phyloP scores from a whole-genome alignment of 1,284 basidiomycete genomes.

The Phenoliferia sp. region DNA sequence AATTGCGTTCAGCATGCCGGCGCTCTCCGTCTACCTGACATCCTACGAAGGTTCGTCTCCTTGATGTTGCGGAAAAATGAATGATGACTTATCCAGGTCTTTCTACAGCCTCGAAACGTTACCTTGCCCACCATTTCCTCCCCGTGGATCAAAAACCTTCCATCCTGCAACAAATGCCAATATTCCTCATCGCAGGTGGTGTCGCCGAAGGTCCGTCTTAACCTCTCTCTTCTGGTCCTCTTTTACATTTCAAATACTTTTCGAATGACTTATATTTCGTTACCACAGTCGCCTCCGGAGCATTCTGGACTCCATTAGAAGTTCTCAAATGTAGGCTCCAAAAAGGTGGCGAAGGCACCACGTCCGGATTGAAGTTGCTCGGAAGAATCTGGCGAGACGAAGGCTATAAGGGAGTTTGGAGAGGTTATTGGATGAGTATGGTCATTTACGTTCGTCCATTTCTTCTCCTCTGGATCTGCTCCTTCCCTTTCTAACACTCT shows the following conservation, averaged over 20 bases:
- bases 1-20: constrained; percentile 34
- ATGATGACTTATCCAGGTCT: neutral
- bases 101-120: constrained; percentile 24
- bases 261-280: too few species aligned
- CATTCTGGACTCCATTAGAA: constrained; percentile 36
- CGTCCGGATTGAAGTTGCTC: constrained; percentile 24
- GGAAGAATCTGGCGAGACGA: constrained; percentile 33
- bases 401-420: constrained; percentile 26
- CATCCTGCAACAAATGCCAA: constrained; percentile 31
- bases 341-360: constrained; percentile 32
- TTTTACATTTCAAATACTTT: neutral
- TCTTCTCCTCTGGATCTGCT: too few species aligned
- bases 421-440: constrained; percentile 24
- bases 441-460: constrained; percentile 8
- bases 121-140: constrained; percentile 19
- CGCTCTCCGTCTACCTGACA: constrained; percentile 31
- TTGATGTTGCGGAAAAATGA: neutral
- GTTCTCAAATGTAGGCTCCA: constrained; percentile 31
- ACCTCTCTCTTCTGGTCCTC: neutral
- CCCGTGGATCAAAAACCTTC: constrained; percentile 24
- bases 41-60: constrained; percentile 30
- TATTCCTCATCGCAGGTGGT: constrained; percentile 32
- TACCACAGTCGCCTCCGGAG: constrained; percentile 31
- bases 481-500: neutral
- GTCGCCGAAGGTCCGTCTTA: constrained; percentile 29